These are phyloP conservation scores for Ophiostoma angusticollis DNA, from an alignment of 2,329 filamentous ascomycete genomes.

Conservation along the genomic window DNA sequence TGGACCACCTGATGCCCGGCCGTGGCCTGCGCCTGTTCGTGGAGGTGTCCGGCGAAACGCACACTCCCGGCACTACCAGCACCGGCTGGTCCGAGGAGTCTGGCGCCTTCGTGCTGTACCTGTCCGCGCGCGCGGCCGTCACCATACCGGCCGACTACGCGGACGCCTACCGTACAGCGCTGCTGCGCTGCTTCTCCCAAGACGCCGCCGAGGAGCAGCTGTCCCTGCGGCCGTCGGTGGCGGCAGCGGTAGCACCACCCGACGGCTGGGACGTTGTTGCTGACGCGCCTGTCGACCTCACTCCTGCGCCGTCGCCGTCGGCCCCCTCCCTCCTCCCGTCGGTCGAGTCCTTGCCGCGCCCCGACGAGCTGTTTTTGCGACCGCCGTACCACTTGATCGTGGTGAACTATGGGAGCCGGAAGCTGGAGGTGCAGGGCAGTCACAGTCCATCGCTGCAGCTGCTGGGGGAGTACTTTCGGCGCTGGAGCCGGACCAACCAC, in stretches of 20 bases:
- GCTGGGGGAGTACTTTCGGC: slow-evolving; percentile 32
- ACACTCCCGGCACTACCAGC: slow-evolving; percentile 10
- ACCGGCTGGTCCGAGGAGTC: slow-evolving; percentile 27
- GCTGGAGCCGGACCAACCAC: slow-evolving; percentile 33
- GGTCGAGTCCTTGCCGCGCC: slow-evolving; percentile 28
- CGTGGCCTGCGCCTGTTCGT: slow-evolving; percentile 23
- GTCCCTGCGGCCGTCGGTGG: slow-evolving; percentile 5
- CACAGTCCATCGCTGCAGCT: slow-evolving; percentile 34
- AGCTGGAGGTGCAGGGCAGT: slow-evolving; percentile 32
- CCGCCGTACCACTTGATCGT: slow-evolving; percentile 37
- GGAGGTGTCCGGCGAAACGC: slow-evolving; percentile 14
- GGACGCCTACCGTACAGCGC: slow-evolving; percentile 22
- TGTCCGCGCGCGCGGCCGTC: slow-evolving; percentile 22
- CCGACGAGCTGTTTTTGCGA: slow-evolving; percentile 32
- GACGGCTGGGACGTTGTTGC: slow-evolving; percentile 36
- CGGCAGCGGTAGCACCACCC: no score
- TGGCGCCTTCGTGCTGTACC: slow-evolving; percentile 25
- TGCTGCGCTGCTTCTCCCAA: slow-evolving; percentile 25
- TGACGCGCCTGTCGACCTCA: no score
- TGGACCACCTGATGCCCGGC: slow-evolving; percentile 22
- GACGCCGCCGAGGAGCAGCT: background rate
- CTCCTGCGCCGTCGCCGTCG: no score
- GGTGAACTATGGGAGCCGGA: slow-evolving; percentile 16
- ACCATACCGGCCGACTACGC: slow-evolving; percentile 23
- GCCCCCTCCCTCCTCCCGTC: no score